Base-by-base conservation (phyloP, 345 rosid genomes). In the Acer campestre region DNA sequence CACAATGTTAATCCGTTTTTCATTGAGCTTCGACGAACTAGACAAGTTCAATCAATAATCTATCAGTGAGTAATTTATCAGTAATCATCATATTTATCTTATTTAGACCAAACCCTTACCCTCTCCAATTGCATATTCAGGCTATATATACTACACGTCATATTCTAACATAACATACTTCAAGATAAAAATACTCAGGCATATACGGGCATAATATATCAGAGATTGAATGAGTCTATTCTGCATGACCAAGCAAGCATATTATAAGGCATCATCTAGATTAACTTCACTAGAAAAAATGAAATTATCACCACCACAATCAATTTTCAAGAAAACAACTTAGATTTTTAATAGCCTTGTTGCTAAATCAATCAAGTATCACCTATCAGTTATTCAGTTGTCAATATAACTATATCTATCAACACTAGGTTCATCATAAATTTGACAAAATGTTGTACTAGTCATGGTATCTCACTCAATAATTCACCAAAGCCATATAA, bases 1-100 rank as follows among this genome's bases (percentile, higher is more conserved):
- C 71, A 92, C 87, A 72, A 88, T 68, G 68, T 82, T 80, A 53
- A 86, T 82, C 74, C 62, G 76, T 6, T 73, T 84, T 79, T 84
- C 88, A 25, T 82, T 82, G 31, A 65, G 73, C 76, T 74, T 77
- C 11, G 84, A 77, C 75, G 68, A 29, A 65, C 92, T 87, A 71
- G 73, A 77, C 66, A 75, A 74, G 51, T 3, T 40, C 67, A 77
- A 77, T 42, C 42, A 67, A 70, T 35, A 77, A 77, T 42, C 42
- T 63, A 70, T 35, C n/a, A 14, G 65, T 48, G 31, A 49, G 44
- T 48, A 55, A 23, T 11, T 63, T 61, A 16, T 31, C 61, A 38
- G 17, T 56, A 71, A 71, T 10, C 5, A 29, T 63, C 40, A 2
- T 14, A 63, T 63, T 22, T 4, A 23, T 27, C 40, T 10, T 18